phyloP scores from a whole-genome alignment of 495 filamentous ascomycete species.

The Aspergillus steynii region DNA sequence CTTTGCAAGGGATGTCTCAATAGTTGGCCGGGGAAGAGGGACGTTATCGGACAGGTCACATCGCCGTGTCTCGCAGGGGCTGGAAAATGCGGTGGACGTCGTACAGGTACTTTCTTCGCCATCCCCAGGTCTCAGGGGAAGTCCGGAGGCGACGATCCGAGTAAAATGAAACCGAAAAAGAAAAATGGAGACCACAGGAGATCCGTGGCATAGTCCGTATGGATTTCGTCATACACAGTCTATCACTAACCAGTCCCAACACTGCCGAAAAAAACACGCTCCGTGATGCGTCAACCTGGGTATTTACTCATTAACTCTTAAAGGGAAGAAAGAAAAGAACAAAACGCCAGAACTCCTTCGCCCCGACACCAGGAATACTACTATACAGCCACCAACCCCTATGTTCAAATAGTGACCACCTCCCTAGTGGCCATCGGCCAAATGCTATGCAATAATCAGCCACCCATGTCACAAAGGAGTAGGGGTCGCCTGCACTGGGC shows the following conservation, averaged over 20 bases:
- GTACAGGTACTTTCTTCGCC: no score
- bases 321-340: conserved; percentile 3
- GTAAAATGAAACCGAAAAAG: no score
- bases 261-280: conserved; percentile 15
- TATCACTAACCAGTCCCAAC: conserved; percentile 4
- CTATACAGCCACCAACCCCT: neutral
- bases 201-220: neutral
- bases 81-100: neutral
- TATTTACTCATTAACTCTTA: conserved; percentile 22
- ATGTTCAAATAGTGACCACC: neutral
- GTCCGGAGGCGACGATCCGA: no score
- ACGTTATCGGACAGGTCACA: neutral
- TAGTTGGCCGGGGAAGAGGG: neutral
- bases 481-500: neutral
- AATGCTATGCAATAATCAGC: conserved; percentile 37
- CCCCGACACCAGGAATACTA: neutral
- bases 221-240: neutral
- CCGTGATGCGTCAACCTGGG: conserved; percentile 17
- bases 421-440: conserved; percentile 47
- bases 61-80: neutral
- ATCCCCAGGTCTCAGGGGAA: no score
- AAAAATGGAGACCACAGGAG: no score
- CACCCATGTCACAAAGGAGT: conserved; percentile 5
- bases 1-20: conserved; percentile 5
- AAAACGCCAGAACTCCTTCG: conserved; percentile 16